phyloP scores from a whole-genome alignment of 192 early-diverging fungal species.

The Ambispora gerdemannii region DNA sequence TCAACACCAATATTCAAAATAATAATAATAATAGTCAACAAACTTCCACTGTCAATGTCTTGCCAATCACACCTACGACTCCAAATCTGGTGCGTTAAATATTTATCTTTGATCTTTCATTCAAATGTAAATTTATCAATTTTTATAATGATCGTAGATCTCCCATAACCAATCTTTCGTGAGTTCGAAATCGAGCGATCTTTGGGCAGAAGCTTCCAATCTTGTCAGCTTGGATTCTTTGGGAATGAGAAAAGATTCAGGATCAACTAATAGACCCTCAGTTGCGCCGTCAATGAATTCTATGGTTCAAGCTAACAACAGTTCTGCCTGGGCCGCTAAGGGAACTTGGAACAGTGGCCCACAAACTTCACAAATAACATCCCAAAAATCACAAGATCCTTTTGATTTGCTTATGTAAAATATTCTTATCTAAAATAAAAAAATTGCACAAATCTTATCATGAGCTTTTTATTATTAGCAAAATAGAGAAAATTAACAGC shows the following conservation, averaged over 20 bases:
- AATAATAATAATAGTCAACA: conserved; percentile 5
- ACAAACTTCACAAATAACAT: background rate
- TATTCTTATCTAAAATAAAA: background rate
- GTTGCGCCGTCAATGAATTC: conserved; percentile 60
- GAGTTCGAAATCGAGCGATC: conserved; percentile 50
- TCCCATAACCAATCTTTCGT: conserved; percentile 16
- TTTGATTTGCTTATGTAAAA: conserved; percentile 28
- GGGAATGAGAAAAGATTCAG: conserved; percentile 48
- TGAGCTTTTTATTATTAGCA: too few species aligned
- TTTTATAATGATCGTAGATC: background rate
- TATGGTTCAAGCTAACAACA: conserved; percentile 27
- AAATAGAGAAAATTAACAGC: too few species aligned
- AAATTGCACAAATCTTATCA: background rate
- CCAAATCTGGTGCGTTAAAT: background rate
- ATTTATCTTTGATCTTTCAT: background rate
- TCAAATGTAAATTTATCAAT: background rate
- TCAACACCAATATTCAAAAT: conserved; percentile 4
- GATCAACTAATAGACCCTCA: conserved; percentile 33
- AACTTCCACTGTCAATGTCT: conserved; percentile 32
- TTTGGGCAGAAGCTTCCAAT: conserved; percentile 66
- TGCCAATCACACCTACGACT: conserved; percentile 34
- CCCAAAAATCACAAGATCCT: conserved; percentile 15
- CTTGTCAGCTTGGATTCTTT: conserved; percentile 72
- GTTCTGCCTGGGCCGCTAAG: background rate
- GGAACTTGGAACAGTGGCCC: conserved; percentile 12